Percentiles rank a stretch among this genome's conserved stretches.
These are phyloP conservation scores for Entoloma clypeatum DNA, from an alignment of 1,284 basidiomycete genomes.

Conservation along the genomic window DNA sequence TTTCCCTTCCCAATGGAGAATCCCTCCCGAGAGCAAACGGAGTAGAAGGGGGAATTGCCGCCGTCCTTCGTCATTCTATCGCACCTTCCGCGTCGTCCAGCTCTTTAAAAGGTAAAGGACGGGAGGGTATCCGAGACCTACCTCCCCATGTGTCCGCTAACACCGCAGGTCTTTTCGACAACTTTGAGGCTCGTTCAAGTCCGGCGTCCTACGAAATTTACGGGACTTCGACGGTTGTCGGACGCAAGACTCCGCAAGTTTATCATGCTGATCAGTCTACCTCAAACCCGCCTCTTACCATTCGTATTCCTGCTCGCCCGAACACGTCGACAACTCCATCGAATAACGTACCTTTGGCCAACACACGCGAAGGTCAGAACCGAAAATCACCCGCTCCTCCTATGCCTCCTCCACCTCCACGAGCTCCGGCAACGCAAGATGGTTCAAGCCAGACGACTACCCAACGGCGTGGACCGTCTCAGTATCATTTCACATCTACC, in stretches of 20 bases:
- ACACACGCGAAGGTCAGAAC: background rate
- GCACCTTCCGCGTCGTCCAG: background rate
- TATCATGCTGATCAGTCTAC: no score
- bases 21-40: background rate
- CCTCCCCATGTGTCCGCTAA: background rate
- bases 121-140: background rate
- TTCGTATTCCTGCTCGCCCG: no score
- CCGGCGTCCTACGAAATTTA: background rate
- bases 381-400: background rate
- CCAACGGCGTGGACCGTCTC: background rate
- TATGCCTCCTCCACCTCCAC: background rate
- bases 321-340: background rate
- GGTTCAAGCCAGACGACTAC: background rate
- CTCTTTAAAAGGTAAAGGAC: background rate
- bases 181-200: background rate
- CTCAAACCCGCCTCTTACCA: no score
- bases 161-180: background rate
- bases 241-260: background rate
- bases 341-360: background rate
- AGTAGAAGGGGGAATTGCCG: background rate
- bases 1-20: background rate
- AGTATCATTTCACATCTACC: slow-evolving; percentile 4
- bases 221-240: background rate
- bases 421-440: background rate
- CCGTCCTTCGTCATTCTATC: background rate